Base-by-base conservation (phyloP, 331 rosid species). In the Cydonia oblonga region DNA sequence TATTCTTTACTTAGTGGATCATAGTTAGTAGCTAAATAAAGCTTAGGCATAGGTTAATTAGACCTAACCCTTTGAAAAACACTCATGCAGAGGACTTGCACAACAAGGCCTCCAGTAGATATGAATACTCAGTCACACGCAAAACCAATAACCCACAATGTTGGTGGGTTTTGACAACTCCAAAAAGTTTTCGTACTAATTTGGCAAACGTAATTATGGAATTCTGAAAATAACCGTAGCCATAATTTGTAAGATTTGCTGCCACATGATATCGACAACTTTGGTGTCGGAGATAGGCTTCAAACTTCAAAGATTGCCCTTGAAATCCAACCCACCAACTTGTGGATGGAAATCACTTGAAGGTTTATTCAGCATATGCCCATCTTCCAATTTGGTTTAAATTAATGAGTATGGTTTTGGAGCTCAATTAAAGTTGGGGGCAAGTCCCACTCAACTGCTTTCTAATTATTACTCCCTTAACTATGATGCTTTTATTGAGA, bases 151-250 rank as follows among this genome's bases (percentile, higher is more conserved):
- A 46, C 53, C 53, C 9, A 5, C 20, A 49, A 49, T 49, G 19
- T 49, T 49, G 9, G 54, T 6, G 54, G 73, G 44, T 51, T 30
- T 62, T 62, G 35, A 29, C 42, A 62, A 29, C n/a, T 29, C 22
- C 16, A 32, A n/a, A 38, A 64, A 64, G 49, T 64, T 64, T 33
- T 57, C 66, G 7, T 23, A 28, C 75, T 25, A 10, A 24, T 5
- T 24, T 71, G 75, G 56, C 66, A 58, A 24, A 59, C n/a, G 75
- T 42, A 58, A 71, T 71, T 24, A 58, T 71, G 26, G 7, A 58
- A 44, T 20, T 18, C 46, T 58, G 75, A 58, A 70, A 71, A 19
- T 71, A 24, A 38, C 19, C 44, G 19, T 38, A 10, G 19, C 40
- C 56, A 38, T 15, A 57, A 35, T 70, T 40, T 70, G 49, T 53